Evolutionary conservation across 768 basidiomycete genomes (phyloP), one percentile per base, ranked within the genome.

Genomic region (Leucocoprinus sp.): DNA sequence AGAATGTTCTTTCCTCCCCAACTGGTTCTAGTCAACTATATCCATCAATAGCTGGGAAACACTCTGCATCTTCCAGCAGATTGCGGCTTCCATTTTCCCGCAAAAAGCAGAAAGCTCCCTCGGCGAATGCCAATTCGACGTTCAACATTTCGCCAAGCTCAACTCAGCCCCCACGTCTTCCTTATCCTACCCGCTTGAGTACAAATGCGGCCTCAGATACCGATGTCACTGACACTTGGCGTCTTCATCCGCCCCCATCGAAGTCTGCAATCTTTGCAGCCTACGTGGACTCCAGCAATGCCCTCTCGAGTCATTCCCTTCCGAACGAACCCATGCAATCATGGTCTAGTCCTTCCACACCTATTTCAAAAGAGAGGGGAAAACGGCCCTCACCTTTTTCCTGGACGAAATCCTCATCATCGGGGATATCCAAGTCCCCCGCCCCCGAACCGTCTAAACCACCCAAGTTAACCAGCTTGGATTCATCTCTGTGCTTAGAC

Each of bases 241-340:
- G 66, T 24, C 62, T 71, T 8, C 64, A 70, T 11, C 80, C 78
- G 3, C 80, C 83, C 1, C 82, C 82, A 0, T 72, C 74, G 17
- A 78, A 78, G 55, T 78, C 77, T 1, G 72, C 78, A 34, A 70
- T 85, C 45, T 84, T 86, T 59, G 74, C 71, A 8, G 70, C 71
- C 4, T 74, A 80, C 52, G 72, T 63, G 19, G 80, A 76, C 55
- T 71, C 71, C 19, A 61, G 61, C 54, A 65, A 62, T 54, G 69
- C 72, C 12, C 65, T 71, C 47, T 83, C 83, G 14, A 80, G 80
- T 22, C 75, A 73, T 50, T 86, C 84, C 22, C 69, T 86, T 27
- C 82, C 84, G 11, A 68, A 40, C 42, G 65, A 57, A 55, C 60
- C 27, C 24, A 36, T 44, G 5, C 50, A 33, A 46, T 70, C 49